Base-by-base conservation (phyloP, 2,329 filamentous ascomycete species). In the Epichloe gansuensis region DNA sequence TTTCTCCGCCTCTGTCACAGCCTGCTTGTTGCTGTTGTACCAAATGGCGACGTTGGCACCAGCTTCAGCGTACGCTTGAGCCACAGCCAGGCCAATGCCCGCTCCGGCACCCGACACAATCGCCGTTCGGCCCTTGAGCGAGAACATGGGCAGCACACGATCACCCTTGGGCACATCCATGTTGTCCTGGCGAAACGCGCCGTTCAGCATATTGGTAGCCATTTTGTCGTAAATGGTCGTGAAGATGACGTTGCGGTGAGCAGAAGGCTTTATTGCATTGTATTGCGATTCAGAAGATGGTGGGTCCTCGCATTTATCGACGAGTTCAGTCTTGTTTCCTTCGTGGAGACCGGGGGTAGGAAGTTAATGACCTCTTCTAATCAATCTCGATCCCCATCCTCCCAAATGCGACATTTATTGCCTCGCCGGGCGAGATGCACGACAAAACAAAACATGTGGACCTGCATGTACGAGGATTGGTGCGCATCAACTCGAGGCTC, bases 31-130 rank as follows among this genome's bases (percentile, higher is more conserved):
- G 65, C 73, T 79, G 63, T 86, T 83, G 64, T 86, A 88, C 81
- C 81, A 86, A 49, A 87, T 79, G 31, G 82, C 83, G 23, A 88
- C 81, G 58, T 87, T 84, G 54, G 83, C 83, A 48, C 85, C 85
- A 15, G 83, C 81, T 63, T 88, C 85, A 15, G 84, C 83, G 35
- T 82, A 73, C 1, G 73, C 82, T 37, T 83, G 71, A 13, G 82
- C 83, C 31, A 86, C 75, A 5, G 75, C 75, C 28, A 85, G 70
- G 43, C 85, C 85, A 58, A 88, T 86, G 37, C 85, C 84, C 28
- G 77, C 77, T 21, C 75, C 82, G 12, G 81, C 81, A 42, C 85
- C 85, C 2, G 82, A 79, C 43, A 88, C 77, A 57, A 88, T 84
- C 35, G 83, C 83, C 2, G 84, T 87, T 60, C 80, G 79, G 44